phyloP scores from a whole-genome alignment of 768 basidiomycete species.

The Trichaptum fuscoviolaceum region DNA sequence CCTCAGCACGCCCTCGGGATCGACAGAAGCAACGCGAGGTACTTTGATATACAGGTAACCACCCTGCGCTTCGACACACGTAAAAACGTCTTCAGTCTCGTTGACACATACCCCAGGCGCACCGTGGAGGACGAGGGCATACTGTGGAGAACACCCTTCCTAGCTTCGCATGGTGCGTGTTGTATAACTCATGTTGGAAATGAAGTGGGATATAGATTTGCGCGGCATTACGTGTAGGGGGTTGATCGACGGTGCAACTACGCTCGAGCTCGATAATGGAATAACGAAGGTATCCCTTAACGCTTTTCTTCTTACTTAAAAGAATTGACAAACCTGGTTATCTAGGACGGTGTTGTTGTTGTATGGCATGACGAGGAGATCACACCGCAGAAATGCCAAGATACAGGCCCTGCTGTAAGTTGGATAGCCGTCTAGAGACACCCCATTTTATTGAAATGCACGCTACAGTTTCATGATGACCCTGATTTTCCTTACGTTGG shows the following conservation, averaged over 20 bases:
- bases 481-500: constrained; percentile 63
- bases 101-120: constrained; percentile 39
- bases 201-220: background rate
- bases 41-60: background rate
- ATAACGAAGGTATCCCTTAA: constrained; percentile 51
- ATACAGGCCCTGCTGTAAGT: constrained; percentile 60
- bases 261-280: constrained; percentile 75
- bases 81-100: background rate
- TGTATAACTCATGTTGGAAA: background rate
- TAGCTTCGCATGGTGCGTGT: constrained; percentile 64
- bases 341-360: constrained; percentile 67
- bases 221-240: constrained; percentile 39
- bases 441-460: background rate
- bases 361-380: constrained; percentile 81
- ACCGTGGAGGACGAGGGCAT: constrained; percentile 74
- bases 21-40: background rate
- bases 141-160: constrained; percentile 69
- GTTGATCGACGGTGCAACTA: constrained; percentile 68
- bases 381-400: constrained; percentile 55
- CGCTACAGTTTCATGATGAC: constrained; percentile 45
- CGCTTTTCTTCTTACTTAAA: background rate
- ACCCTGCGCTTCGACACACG: background rate
- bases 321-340: background rate
- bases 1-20: background rate
- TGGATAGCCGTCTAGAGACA: background rate